A percentile compares a stretch with the other conserved stretches of the same genome.
Conservation (phyloP, 192 early-diverging fungal genomes). For the Umbelopsis sp. region DNA sequence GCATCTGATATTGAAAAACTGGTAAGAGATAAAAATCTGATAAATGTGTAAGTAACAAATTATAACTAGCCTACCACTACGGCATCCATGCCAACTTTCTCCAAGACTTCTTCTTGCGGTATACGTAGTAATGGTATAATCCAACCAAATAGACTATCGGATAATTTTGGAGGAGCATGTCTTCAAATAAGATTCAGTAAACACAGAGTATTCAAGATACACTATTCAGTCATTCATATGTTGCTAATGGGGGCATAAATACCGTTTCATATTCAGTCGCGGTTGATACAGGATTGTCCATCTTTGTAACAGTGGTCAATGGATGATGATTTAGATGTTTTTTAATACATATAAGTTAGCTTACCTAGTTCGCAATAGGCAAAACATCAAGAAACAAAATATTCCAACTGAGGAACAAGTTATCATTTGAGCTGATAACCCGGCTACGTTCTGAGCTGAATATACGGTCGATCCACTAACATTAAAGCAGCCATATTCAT, state of each 20-base stretch:
- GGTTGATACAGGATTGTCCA: constrained; percentile 29
- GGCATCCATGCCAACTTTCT: constrained; percentile 63
- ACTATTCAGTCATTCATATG: not conserved
- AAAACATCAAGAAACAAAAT: constrained; percentile 29
- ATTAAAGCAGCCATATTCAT: not conserved
- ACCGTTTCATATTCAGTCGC: constrained; percentile 35
- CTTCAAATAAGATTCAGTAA: constrained; percentile 18
- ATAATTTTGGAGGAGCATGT: constrained; percentile 45
- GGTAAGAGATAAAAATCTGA: not conserved
- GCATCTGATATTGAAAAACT: constrained; percentile 39
- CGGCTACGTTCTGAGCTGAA: constrained; percentile 24
- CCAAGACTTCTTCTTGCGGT: constrained; percentile 41
- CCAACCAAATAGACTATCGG: constrained; percentile 55
- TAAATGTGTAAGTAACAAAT: not conserved
- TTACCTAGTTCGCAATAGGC: constrained; percentile 31
- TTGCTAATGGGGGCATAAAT: not conserved
- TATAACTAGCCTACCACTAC: constrained; percentile 51
- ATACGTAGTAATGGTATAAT: constrained; percentile 46
- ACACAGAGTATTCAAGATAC: not conserved
- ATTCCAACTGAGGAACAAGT: constrained; percentile 22
- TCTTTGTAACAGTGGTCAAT: not conserved
- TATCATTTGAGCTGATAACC: constrained; percentile 21
- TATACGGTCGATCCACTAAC: not conserved
- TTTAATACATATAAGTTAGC: no score
- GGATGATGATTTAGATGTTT: not conserved